Percentiles rank a stretch among this genome's conserved stretches.
These are phyloP conservation scores for Harrya chromipes DNA, from an alignment of 768 basidiomycete species.

Conservation along the genomic window DNA sequence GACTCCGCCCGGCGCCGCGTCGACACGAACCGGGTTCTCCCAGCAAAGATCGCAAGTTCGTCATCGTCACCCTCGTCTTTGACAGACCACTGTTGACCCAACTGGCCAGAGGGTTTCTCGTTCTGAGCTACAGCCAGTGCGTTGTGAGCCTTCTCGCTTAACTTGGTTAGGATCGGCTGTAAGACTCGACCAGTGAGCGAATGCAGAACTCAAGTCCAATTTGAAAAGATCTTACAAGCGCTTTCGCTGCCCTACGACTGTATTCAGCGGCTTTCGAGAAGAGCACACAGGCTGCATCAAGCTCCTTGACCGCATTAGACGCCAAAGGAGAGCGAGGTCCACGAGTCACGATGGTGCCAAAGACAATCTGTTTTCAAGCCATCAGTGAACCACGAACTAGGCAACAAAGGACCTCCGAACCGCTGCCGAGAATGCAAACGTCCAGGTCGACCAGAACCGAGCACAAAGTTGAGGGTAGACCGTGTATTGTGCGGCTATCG, in stretches of 20 bases:
- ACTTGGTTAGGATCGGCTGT: conserved; percentile 53
- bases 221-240: conserved; percentile 46
- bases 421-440: conserved; percentile 53
- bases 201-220: not conserved
- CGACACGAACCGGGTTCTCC: conserved; percentile 61
- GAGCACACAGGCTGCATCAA: conserved; percentile 65
- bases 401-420: conserved; percentile 28
- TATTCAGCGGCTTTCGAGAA: conserved; percentile 58
- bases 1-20: conserved; percentile 35
- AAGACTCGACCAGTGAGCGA: conserved; percentile 2
- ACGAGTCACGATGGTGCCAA: conserved; percentile 75
- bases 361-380: conserved; percentile 51
- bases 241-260: conserved; percentile 62
- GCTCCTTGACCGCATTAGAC: conserved; percentile 60
- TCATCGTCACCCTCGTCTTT: conserved; percentile 54
- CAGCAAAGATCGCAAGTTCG: conserved; percentile 67
- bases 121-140: conserved; percentile 44
- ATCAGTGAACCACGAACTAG: conserved; percentile 1
- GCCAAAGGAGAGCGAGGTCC: conserved; percentile 70
- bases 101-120: conserved; percentile 29
- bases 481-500: conserved; percentile 46
- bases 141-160: conserved; percentile 65
- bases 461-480: conserved; percentile 45
- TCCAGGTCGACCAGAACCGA: conserved; percentile 64
- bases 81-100: conserved; percentile 48